Evolutionary conservation across 805 yeast genomes (phyloP).

Genomic region (Metschnikowia noctiluminum): DNA sequence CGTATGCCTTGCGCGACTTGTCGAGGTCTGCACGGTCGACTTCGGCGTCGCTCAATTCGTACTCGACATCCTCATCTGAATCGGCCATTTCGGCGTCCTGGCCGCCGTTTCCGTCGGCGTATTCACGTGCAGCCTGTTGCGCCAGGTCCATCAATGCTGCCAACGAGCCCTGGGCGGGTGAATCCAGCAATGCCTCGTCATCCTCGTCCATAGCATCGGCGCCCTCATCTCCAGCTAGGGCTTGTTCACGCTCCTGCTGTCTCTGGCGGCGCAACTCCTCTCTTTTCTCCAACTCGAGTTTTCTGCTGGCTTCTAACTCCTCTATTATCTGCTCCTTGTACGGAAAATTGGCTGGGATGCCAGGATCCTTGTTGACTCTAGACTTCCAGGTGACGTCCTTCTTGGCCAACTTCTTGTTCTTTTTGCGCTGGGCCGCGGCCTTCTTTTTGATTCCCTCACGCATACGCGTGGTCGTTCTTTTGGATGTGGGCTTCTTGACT

Average conservation of each 20-base stretch:
- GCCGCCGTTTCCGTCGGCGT: conserved; percentile 50
- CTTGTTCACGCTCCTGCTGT: conserved; percentile 45
- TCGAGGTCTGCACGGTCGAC: conserved; percentile 52
- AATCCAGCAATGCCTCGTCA: conserved; percentile 23
- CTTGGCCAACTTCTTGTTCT: conserved; percentile 77
- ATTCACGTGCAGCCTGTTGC: conserved; percentile 78
- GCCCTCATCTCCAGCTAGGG: conserved; percentile 35
- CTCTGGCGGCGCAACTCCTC: conserved; percentile 47
- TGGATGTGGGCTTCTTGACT: conserved; percentile 68
- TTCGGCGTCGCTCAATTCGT: conserved; percentile 39
- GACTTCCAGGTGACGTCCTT: conserved; percentile 94
- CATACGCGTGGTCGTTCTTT: conserved; percentile 88
- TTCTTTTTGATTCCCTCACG: conserved; percentile 96
- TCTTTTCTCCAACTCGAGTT: conserved; percentile 53
- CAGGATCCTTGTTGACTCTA: conserved; percentile 78
- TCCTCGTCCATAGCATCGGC: conserved; percentile 36
- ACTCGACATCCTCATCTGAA: conserved; percentile 40
- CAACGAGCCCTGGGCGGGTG: conserved; percentile 46
- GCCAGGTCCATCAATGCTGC: conserved; percentile 90
- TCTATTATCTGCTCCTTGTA: conserved; percentile 79
- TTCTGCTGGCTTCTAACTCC: conserved; percentile 65
- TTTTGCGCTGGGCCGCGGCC: conserved; percentile 87
- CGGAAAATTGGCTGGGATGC: conserved; percentile 93
- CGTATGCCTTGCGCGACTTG: conserved; percentile 85
- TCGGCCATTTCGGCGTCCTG: conserved; percentile 29